phyloP scores from a whole-genome alignment of 176 grass and related monocot genomes.

The Secale cereale region DNA sequence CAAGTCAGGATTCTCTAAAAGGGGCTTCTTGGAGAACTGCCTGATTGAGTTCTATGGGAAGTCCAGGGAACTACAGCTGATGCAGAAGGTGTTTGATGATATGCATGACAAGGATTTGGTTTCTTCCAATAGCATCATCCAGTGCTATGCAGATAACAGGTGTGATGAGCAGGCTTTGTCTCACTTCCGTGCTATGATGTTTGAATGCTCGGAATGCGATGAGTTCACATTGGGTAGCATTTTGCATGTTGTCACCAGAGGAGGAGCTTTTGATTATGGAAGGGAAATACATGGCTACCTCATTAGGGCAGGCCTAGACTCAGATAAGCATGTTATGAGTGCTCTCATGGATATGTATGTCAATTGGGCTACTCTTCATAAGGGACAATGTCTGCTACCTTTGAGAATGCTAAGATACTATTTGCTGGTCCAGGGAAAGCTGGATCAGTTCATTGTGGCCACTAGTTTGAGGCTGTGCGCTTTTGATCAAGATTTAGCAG shows the following conservation, averaged over 20 bases:
- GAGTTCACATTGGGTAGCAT: conserved; percentile 52
- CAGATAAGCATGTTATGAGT: conserved; percentile 47
- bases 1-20: conserved; percentile 42
- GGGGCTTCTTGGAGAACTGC: conserved; percentile 50
- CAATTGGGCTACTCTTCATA: conserved; percentile 10
- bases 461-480: conserved; percentile 58
- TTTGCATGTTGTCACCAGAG: conserved; percentile 37
- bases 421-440: conserved; percentile 33
- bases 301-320: conserved; percentile 48
- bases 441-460: conserved; percentile 56
- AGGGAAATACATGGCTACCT: conserved; percentile 62
- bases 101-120: conserved; percentile 50
- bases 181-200: conserved; percentile 51
- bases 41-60: conserved; percentile 59
- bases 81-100: conserved; percentile 44
- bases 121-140: conserved; percentile 69
- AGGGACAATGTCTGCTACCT: conserved; percentile 14
- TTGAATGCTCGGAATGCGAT: conserved; percentile 34
- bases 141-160: conserved; percentile 43
- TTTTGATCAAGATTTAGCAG: conserved; percentile 40
- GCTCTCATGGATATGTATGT: conserved; percentile 74
- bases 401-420: conserved; percentile 46
- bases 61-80: conserved; percentile 28
- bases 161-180: conserved; percentile 31
- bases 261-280: conserved; percentile 38